Percentiles rank a stretch among this genome's conserved stretches.
These are phyloP conservation scores for Pezicula radicicola DNA, from an alignment of 2,329 filamentous ascomycete genomes.

Conservation along the genomic window DNA sequence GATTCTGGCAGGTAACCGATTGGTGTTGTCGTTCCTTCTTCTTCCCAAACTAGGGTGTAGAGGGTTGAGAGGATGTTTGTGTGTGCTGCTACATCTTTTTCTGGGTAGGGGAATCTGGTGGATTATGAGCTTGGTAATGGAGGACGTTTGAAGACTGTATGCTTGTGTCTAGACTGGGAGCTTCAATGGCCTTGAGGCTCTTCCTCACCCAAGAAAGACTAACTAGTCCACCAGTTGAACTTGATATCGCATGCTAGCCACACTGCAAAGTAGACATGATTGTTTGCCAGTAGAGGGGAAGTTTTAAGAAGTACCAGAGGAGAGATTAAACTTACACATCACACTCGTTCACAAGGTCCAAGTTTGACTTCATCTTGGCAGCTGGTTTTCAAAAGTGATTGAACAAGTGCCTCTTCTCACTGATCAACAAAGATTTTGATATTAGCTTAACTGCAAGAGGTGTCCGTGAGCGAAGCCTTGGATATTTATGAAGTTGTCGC, in stretches of 20 bases:
- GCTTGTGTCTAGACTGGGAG: not conserved
- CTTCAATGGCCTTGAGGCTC: not conserved
- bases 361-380: conserved; percentile 30
- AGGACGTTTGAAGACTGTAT: not conserved
- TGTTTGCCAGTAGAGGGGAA: too few relatives aligned
- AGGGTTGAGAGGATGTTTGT: conserved; percentile 55
- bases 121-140: conserved; percentile 4
- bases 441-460: too few relatives aligned
- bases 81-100: conserved; percentile 55
- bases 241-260: too few relatives aligned
- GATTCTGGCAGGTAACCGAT: conserved; percentile 59
- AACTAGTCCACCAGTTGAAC: not conserved
- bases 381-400: too few relatives aligned
- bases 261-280: not conserved
- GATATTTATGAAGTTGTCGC: too few relatives aligned
- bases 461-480: too few relatives aligned
- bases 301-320: conserved; percentile 1
- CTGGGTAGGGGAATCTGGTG: conserved; percentile 73
- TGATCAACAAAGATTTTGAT: too few relatives aligned
- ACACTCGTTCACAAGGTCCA: conserved; percentile 51
- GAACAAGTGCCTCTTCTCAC: too few relatives aligned
- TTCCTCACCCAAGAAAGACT: not conserved
- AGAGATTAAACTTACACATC: conserved; percentile 45
- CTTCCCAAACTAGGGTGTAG: conserved; percentile 62
- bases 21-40: conserved; percentile 59